phyloP scores from a whole-genome alignment of 2,329 filamentous ascomycete genomes.

The Paraphaeosphaeria minitans region DNA sequence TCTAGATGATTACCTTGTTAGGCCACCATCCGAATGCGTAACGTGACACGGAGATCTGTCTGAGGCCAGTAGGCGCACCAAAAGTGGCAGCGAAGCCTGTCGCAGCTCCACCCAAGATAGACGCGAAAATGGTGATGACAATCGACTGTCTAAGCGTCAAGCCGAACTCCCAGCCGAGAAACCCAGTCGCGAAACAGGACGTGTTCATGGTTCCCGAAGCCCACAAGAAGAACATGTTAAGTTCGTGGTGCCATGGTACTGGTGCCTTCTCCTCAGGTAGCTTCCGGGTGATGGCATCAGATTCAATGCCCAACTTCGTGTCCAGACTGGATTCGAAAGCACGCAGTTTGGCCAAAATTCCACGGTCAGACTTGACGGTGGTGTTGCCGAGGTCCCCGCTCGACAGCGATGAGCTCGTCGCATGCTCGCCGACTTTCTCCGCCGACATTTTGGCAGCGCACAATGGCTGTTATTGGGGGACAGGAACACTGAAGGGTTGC shows the following conservation, averaged over 20 bases:
- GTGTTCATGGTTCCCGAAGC: conserved; percentile 51
- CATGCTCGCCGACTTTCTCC: conserved; percentile 22
- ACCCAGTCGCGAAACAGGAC: conserved; percentile 46
- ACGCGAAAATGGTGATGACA: conserved; percentile 49
- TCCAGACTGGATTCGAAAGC: conserved; percentile 28
- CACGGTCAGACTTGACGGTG: conserved; percentile 16
- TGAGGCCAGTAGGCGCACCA: conserved; percentile 49
- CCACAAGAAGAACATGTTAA: conserved; percentile 52
- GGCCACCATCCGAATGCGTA: conserved; percentile 59
- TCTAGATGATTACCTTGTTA: conserved; percentile 40
- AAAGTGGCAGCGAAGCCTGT: conserved; percentile 51
- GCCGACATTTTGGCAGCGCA: conserved; percentile 16
- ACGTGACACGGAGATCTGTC: conserved; percentile 52
- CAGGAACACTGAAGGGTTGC: background rate
- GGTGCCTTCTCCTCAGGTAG: conserved; percentile 32
- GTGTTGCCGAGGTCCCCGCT: conserved; percentile 15
- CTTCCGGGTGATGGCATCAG: conserved; percentile 32
- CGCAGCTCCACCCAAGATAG: conserved; percentile 48
- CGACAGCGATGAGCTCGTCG: conserved; percentile 15
- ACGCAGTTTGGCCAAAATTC: conserved; percentile 24
- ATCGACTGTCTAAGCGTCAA: conserved; percentile 53
- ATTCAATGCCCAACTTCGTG: conserved; percentile 28
- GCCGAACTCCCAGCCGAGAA: conserved; percentile 57
- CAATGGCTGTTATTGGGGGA: background rate
- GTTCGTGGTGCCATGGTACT: conserved; percentile 34